phyloP scores from a whole-genome alignment of 768 basidiomycete genomes.

The Tylopilus rubrobrunneus region DNA sequence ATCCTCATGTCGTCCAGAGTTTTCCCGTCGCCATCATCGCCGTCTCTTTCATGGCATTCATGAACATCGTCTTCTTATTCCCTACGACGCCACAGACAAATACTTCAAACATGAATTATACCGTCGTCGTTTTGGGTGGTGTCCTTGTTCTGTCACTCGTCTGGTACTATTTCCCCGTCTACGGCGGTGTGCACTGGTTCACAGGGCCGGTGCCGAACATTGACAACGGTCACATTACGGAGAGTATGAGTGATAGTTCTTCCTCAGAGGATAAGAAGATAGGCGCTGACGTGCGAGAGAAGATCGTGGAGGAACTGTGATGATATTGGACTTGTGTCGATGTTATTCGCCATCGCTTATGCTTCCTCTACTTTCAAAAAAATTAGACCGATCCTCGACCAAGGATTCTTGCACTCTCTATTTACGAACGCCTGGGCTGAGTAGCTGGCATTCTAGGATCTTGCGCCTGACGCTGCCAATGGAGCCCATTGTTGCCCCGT shows the following conservation, averaged over 20 bases:
- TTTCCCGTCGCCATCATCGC: conserved; percentile 40
- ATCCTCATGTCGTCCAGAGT: conserved; percentile 38
- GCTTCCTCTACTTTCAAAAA: too few species aligned
- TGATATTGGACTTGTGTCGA: too few species aligned
- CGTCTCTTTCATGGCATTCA: conserved; percentile 62
- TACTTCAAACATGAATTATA: conserved; percentile 19
- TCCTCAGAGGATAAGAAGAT: not conserved
- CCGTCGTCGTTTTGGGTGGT: conserved; percentile 57
- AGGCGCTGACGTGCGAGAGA: too few species aligned
- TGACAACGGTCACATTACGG: conserved; percentile 8
- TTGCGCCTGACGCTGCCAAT: too few species aligned
- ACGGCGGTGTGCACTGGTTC: conserved; percentile 73
- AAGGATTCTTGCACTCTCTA: too few species aligned
- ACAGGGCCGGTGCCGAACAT: conserved; percentile 58
- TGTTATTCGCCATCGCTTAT: too few species aligned
- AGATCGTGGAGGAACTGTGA: too few species aligned
- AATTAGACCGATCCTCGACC: too few species aligned
- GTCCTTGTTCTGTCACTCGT: conserved; percentile 50
- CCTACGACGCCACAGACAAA: conserved; percentile 48
- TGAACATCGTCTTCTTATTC: conserved; percentile 61
- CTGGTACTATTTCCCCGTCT: conserved; percentile 64
- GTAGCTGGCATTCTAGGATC: too few species aligned
- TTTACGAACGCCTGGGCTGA: too few species aligned
- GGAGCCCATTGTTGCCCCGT: too few species aligned
- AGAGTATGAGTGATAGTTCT: not conserved